Evolutionary conservation across 805 yeast species (phyloP), one percentile per base, ranked within the genome.

Genomic region (Danielia reshetovae): DNA sequence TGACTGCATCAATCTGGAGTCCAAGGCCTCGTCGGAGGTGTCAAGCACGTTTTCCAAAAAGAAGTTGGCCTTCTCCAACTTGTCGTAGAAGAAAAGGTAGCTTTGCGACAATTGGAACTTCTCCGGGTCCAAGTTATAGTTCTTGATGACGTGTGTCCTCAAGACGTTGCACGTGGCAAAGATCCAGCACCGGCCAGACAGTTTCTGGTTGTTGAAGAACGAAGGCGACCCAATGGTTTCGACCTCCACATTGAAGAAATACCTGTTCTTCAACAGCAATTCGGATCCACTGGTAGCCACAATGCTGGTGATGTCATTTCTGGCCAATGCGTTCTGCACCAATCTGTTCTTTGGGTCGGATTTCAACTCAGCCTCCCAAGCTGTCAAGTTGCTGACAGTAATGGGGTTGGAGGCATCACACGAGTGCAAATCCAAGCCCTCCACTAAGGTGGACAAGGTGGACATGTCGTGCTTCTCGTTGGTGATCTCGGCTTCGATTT

Each of bases 151-250:
- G 35, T 70, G 71, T 33, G 81, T 55, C 49, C 95, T 72, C 51
- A 85, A 63, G 36, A 82, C 72, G 48, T 87, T 86, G 34, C 85
- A 76, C 1, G 90, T 74, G 8, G 95, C 95, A 59, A 86, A 86
- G 41, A 86, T 70, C 95, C 95, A 86, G 60, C 96, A 86, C 49
- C 95, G 67, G 19, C 95, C 96, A 15, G 86, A 76, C 8, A 76
- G 57, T 49, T 75, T 74, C 65, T 86, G 96, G 60, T 81, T 79
- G 49, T 66, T 58, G 37, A 52, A 53, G 38, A 37, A 59, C 3
- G 57, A 38, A 4, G 68, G 66, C 10, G 64, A 54, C 3, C 70
- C 70, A 32, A 64, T 51, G 11, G 54, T 49, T 18, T 57, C 59
- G 4, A 66, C 62, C 39, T 59, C 58, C 24, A 49, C 46, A 36